Evolutionary conservation across 768 basidiomycete species (phyloP).

Genomic region (Lepiota subincarnata): DNA sequence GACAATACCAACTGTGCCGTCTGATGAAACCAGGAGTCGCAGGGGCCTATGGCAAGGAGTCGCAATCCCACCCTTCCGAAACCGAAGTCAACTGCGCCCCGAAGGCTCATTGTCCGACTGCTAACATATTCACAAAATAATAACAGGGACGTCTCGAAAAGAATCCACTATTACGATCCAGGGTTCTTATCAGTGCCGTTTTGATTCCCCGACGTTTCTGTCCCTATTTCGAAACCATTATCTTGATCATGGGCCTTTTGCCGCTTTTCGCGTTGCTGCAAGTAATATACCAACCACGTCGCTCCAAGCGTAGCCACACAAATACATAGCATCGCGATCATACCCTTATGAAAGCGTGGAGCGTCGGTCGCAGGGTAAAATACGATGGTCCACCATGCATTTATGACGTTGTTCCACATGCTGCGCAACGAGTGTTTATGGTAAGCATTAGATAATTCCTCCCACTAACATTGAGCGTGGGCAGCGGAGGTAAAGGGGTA

Average conservation of each 20-base stretch:
- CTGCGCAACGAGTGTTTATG: constrained; percentile 23
- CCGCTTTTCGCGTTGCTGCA: constrained; percentile 38
- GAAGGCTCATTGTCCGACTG: too few relatives aligned
- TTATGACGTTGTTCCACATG: constrained; percentile 67
- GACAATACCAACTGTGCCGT: too few relatives aligned
- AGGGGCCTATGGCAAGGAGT: too few relatives aligned
- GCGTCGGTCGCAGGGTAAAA: constrained; percentile 75
- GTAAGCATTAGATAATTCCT: neutral
- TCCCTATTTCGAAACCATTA: neutral
- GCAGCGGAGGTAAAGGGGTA: neutral
- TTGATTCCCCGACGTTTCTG: neutral
- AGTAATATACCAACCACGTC: constrained; percentile 53
- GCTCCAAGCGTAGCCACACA: constrained; percentile 51
- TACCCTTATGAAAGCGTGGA: constrained; percentile 61
- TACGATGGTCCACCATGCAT: constrained; percentile 68
- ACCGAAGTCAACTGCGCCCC: too few relatives aligned
- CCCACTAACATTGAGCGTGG: neutral
- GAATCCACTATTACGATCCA: too few relatives aligned
- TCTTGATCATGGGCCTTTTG: neutral
- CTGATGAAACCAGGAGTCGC: too few relatives aligned
- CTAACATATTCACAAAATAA: too few relatives aligned
- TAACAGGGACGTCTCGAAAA: too few relatives aligned
- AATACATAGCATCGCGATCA: constrained; percentile 63
- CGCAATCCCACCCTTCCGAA: too few relatives aligned
- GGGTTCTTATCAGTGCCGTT: neutral